A percentile compares a stretch with the other conserved stretches of the same genome.
These are phyloP conservation scores for Colletotrichum cereale DNA, from an alignment of 2,329 filamentous ascomycete genomes.

Conservation along the genomic window DNA sequence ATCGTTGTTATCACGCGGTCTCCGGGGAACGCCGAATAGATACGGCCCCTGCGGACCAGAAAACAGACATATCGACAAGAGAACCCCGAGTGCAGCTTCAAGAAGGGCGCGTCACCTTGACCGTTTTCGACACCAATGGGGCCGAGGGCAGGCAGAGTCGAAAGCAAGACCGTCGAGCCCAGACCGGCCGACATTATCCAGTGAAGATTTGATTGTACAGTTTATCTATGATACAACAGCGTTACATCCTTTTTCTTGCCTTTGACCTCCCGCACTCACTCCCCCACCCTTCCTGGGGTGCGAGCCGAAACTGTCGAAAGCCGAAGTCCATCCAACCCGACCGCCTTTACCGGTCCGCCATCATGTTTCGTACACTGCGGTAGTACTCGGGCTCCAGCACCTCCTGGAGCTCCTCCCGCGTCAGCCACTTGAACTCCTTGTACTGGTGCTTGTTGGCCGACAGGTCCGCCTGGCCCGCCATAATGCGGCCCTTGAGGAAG, in stretches of 20 bases:
- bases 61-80: not conserved
- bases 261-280: conserved; percentile 49
- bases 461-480: conserved; percentile 94
- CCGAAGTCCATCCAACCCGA: not conserved
- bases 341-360: conserved; percentile 75
- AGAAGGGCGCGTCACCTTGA: too few relatives aligned
- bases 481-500: conserved; percentile 95
- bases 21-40: not conserved
- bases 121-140: not conserved
- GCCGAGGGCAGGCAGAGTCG: too few relatives aligned
- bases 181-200: conserved; percentile 10
- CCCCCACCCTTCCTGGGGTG: conserved; percentile 44
- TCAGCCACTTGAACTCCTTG: conserved; percentile 91
- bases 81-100: not conserved
- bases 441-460: conserved; percentile 78
- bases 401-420: conserved; percentile 85
- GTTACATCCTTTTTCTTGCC: conserved; percentile 33
- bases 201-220: conserved; percentile 44
- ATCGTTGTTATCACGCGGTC: not conserved
- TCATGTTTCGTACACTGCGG: conserved; percentile 82
- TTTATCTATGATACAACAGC: conserved; percentile 55
- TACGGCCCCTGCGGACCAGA: not conserved
- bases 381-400: conserved; percentile 78
- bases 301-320: conserved; percentile 1
- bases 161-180: not conserved